phyloP scores from a whole-genome alignment of 1,284 basidiomycete species.

The Trichosporon asahii region DNA sequence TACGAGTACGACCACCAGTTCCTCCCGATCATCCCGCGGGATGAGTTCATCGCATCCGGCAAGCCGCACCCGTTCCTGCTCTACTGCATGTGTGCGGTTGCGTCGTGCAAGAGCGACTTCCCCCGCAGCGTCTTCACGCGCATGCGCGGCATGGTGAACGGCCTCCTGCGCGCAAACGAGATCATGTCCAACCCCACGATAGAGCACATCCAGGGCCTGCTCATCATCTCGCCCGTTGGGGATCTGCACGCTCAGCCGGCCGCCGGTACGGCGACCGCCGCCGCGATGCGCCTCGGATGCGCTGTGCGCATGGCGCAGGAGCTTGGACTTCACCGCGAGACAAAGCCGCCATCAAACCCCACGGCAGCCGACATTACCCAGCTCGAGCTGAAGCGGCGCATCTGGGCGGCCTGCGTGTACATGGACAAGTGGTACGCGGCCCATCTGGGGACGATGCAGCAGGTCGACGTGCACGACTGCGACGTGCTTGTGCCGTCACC shows the following conservation, averaged over 20 bases:
- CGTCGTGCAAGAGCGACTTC: slow-evolving; percentile 77
- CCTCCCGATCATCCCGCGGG: slow-evolving; percentile 78
- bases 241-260: slow-evolving; percentile 51
- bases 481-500: slow-evolving; percentile 76
- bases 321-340: slow-evolving; percentile 76
- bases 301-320: slow-evolving; percentile 93
- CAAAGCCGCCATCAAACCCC: slow-evolving; percentile 27
- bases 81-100: slow-evolving; percentile 88
- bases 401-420: slow-evolving; percentile 89
- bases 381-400: slow-evolving; percentile 73
- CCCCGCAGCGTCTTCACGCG: slow-evolving; percentile 78
- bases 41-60: slow-evolving; percentile 68
- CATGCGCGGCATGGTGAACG: slow-evolving; percentile 78
- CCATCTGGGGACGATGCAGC: slow-evolving; percentile 58
- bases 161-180: slow-evolving; percentile 81
- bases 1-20: slow-evolving; percentile 80
- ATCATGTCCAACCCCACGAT: slow-evolving; percentile 81
- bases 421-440: slow-evolving; percentile 72
- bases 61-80: slow-evolving; percentile 62
- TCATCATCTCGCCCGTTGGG: slow-evolving; percentile 57
- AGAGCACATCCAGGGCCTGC: slow-evolving; percentile 81
- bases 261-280: slow-evolving; percentile 48
- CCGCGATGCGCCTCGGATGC: slow-evolving; percentile 40
- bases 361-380: slow-evolving; percentile 50
- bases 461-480: slow-evolving; percentile 91